Percentiles rank a stretch among this genome's conserved stretches.
Evolutionary conservation across 345 rosid genomes (phyloP).

Genomic region (Camelina neglecta): DNA sequence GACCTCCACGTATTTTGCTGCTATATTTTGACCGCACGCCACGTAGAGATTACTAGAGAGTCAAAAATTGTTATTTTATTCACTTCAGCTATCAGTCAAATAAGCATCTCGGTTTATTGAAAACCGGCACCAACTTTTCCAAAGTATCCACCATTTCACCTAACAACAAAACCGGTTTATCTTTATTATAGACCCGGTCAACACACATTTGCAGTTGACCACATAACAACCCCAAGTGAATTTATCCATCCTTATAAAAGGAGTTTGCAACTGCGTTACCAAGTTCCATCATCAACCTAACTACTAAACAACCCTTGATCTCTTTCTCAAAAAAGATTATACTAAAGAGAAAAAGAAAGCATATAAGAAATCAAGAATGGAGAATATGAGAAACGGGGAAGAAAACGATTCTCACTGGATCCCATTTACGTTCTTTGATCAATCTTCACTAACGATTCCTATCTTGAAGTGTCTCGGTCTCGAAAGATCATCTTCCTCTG

Average conservation of each 20-base stretch:
- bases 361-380: slow-evolving; percentile 16
- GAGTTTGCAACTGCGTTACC: slow-evolving; percentile 18
- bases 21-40: slow-evolving; percentile 1
- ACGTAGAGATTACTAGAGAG: background rate
- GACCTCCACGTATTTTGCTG: background rate
- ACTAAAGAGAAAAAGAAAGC: background rate
- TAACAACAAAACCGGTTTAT: slow-evolving; percentile 32
- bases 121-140: slow-evolving; percentile 9
- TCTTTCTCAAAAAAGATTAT: background rate
- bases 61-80: background rate
- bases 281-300: slow-evolving; percentile 42
- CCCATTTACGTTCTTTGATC: slow-evolving; percentile 21
- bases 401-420: slow-evolving; percentile 30
- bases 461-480: slow-evolving; percentile 35
- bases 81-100: background rate
- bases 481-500: background rate
- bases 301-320: slow-evolving; percentile 2
- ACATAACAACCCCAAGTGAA: slow-evolving; percentile 5
- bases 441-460: slow-evolving; percentile 25
- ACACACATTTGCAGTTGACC: slow-evolving; percentile 32
- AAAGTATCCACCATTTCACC: background rate
- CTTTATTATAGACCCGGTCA: slow-evolving; percentile 25
- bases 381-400: slow-evolving; percentile 17
- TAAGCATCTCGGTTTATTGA: slow-evolving; percentile 19
- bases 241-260: slow-evolving; percentile 13